phyloP scores from a whole-genome alignment of 2,329 filamentous ascomycete species.

The Aspergillus alliaceus region DNA sequence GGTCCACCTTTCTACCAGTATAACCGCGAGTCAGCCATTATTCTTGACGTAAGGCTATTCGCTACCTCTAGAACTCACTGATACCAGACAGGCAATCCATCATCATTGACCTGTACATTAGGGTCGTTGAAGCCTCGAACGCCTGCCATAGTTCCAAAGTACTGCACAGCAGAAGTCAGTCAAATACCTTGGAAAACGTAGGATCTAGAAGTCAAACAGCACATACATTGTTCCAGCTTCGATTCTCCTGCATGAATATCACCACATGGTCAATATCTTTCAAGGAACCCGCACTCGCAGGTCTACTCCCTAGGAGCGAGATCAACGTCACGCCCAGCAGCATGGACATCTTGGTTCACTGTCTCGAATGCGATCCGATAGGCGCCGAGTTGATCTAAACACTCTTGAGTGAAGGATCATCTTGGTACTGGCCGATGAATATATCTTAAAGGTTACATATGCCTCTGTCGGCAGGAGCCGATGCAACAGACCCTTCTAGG shows the following conservation, averaged over 20 bases:
- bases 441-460: background rate
- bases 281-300: constrained; percentile 40
- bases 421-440: background rate
- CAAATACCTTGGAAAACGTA: background rate
- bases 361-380: background rate
- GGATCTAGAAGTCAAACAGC: background rate
- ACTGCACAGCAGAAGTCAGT: constrained; percentile 34
- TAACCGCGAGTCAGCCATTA: background rate
- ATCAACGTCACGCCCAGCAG: constrained; percentile 14
- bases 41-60: background rate
- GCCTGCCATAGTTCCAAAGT: constrained; percentile 58
- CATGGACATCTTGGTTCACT: constrained; percentile 1
- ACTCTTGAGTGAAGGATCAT: no score
- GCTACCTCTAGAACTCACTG: constrained; percentile 35
- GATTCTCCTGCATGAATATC: constrained; percentile 58
- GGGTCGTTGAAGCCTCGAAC: constrained; percentile 58
- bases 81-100: constrained; percentile 48
- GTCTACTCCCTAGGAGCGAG: constrained; percentile 18
- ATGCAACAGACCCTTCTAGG: background rate
- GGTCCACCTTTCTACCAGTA: constrained; percentile 35
- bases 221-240: constrained; percentile 40
- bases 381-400: no score
- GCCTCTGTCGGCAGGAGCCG: background rate
- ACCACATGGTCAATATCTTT: constrained; percentile 58
- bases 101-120: constrained; percentile 53